Conservation (phyloP, 176 grass and related monocot species). For the Rhynchospora tenuis region DNA sequence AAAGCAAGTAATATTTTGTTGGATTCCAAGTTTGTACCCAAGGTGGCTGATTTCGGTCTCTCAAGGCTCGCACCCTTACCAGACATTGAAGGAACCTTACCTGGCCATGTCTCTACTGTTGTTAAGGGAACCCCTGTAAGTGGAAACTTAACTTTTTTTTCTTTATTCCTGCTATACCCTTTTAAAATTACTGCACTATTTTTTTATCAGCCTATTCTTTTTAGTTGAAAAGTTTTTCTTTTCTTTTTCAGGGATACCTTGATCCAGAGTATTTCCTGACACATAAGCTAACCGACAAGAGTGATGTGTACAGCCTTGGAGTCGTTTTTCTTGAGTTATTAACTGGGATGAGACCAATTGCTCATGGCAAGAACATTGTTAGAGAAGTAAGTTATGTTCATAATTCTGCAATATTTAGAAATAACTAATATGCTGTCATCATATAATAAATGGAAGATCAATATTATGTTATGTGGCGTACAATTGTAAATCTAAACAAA, state of each 20-base stretch:
- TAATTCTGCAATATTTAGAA: background rate
- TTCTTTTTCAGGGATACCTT: slow-evolving; percentile 68
- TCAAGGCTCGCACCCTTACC: slow-evolving; percentile 85
- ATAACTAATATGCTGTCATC: background rate
- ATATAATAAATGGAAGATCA: background rate
- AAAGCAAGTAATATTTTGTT: slow-evolving; percentile 95
- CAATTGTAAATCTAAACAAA: background rate
- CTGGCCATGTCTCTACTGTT: slow-evolving; percentile 72
- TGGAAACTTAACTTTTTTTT: background rate
- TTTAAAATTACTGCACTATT: background rate
- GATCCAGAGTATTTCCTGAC: slow-evolving; percentile 99
- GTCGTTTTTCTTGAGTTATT: slow-evolving; percentile 84
- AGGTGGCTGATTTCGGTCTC: slow-evolving; percentile 98
- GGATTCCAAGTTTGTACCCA: slow-evolving; percentile 70
- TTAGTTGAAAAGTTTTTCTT: background rate
- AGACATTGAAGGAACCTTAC: slow-evolving; percentile 53
- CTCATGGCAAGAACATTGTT: slow-evolving; percentile 89
- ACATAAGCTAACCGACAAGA: slow-evolving; percentile 86
- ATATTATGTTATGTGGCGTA: background rate
- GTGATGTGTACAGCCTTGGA: slow-evolving; percentile 85
- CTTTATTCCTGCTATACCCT: background rate
- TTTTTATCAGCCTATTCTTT: background rate
- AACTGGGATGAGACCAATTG: slow-evolving; percentile 88
- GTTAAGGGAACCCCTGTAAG: slow-evolving; percentile 97
- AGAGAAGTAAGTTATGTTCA: slow-evolving; percentile 58